Evolutionary conservation across 768 basidiomycete genomes (phyloP).

Genomic region (Tubosaeta sp.): DNA sequence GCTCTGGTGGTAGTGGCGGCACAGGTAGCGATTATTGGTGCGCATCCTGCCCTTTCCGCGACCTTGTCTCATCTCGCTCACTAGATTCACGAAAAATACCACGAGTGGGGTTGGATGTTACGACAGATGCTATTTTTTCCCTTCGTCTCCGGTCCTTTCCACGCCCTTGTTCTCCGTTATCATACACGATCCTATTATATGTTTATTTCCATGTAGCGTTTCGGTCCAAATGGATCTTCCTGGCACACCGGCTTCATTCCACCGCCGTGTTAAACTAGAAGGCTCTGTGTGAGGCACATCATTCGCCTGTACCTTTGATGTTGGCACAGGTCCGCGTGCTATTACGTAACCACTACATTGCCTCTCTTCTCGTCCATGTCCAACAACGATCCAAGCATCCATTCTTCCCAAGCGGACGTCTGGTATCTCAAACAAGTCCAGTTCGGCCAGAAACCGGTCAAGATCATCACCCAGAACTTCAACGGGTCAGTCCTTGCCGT

Average conservation of each 20-base stretch:
- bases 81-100: background rate
- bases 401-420: slow-evolving; percentile 43
- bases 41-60: background rate
- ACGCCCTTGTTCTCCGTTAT: background rate
- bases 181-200: background rate
- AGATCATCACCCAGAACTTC: slow-evolving; percentile 79
- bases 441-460: slow-evolving; percentile 44
- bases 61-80: background rate
- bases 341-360: background rate
- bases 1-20: background rate
- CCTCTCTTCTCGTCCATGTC: slow-evolving; percentile 9
- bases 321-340: background rate
- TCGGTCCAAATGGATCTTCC: background rate
- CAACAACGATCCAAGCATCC: background rate
- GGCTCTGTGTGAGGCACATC: background rate
- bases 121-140: background rate
- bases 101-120: background rate
- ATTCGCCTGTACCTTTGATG: background rate
- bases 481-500: slow-evolving; percentile 48
- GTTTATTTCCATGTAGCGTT: background rate
- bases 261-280: background rate
- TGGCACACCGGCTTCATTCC: background rate
- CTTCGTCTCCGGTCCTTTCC: background rate
- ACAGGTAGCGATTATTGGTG: background rate
- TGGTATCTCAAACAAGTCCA: slow-evolving; percentile 73